Percentiles rank a stretch among this genome's conserved stretches.
Conservation (phyloP, 2,329 filamentous ascomycete species). For the Colletotrichum karsti region DNA sequence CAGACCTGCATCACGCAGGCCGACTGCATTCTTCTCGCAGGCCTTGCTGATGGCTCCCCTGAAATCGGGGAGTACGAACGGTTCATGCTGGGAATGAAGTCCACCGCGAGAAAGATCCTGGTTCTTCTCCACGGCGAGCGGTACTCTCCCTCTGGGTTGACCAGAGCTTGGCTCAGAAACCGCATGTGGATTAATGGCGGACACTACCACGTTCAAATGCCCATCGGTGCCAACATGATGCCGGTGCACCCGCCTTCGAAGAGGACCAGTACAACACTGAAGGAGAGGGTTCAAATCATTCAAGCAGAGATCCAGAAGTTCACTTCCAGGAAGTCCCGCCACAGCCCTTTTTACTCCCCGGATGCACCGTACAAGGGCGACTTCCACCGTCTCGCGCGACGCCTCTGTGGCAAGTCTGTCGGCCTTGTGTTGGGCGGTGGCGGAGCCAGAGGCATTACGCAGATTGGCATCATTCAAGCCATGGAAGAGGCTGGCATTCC, state of each 20-base stretch:
- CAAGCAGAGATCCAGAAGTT: constrained; percentile 99
- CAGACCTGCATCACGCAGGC: constrained; percentile 97
- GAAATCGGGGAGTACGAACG: constrained; percentile 96
- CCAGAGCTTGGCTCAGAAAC: constrained; percentile 88
- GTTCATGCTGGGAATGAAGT: constrained; percentile 96
- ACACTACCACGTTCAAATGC: constrained; percentile 98
- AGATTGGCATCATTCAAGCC: constrained; percentile 92
- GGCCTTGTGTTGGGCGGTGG: constrained; percentile 94
- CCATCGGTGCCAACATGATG: constrained; percentile 79
- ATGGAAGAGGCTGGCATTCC: constrained; percentile 97
- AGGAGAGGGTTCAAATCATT: constrained; percentile 91
- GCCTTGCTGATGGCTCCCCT: constrained; percentile 87
- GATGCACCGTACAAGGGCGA: constrained; percentile 96
- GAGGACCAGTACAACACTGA: constrained; percentile 84
- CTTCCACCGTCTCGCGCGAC: constrained; percentile 90
- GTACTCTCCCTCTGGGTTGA: constrained; percentile 85
- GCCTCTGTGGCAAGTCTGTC: constrained; percentile 92
- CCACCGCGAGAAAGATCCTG: constrained; percentile 91
- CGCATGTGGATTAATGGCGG: constrained; percentile 98
- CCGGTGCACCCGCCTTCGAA: constrained; percentile 79
- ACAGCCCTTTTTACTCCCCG: constrained; percentile 87
- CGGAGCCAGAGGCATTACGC: constrained; percentile 89
- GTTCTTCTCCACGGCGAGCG: constrained; percentile 90
- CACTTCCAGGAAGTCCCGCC: constrained; percentile 89
- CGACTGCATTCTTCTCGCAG: constrained; percentile 93